Evolutionary conservation across 495 filamentous ascomycete species (phyloP).

Genomic region (Xylaria longipes): DNA sequence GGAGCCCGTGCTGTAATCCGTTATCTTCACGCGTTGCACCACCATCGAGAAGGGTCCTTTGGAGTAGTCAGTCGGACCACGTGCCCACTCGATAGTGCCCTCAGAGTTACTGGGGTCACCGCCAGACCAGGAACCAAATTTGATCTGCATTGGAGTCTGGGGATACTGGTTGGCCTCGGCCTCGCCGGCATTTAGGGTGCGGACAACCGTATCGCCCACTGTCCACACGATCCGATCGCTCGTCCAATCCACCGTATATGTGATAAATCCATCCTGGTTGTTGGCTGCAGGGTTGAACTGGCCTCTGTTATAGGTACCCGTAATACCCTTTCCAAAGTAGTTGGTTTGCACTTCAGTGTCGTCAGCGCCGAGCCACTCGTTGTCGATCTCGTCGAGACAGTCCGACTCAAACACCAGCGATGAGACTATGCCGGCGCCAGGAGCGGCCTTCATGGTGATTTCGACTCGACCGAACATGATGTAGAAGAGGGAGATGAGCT

Average conservation of each 20-base stretch:
- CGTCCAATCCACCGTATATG: conserved; percentile 92
- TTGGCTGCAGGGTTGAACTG: conserved; percentile 68
- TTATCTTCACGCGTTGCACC: conserved; percentile 74
- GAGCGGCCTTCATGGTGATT: conserved; percentile 71
- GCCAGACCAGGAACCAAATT: conserved; percentile 86
- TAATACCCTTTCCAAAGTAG: conserved; percentile 92
- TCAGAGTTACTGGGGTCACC: conserved; percentile 75
- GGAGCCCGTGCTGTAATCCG: conserved; percentile 89
- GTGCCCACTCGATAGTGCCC: conserved; percentile 88
- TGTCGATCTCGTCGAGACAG: conserved; percentile 92
- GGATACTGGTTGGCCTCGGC: conserved; percentile 75
- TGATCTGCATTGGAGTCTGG: conserved; percentile 88
- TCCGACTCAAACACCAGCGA: conserved; percentile 89
- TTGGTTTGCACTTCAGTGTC: conserved; percentile 78
- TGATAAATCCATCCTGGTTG: conserved; percentile 75
- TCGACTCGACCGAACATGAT: conserved; percentile 86
- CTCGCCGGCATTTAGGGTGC: conserved; percentile 65
- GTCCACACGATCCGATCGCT: conserved; percentile 78
- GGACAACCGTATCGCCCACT: conserved; percentile 72
- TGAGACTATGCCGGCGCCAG: conserved; percentile 77
- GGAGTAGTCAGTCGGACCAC: conserved; percentile 79
- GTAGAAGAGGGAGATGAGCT: conserved; percentile 77
- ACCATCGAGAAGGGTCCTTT: conserved; percentile 85
- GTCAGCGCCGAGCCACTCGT: conserved; percentile 78
- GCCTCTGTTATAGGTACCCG: conserved; percentile 73